Conservation (phyloP, 495 filamentous ascomycete genomes). For the Pyrenula aspistea region DNA sequence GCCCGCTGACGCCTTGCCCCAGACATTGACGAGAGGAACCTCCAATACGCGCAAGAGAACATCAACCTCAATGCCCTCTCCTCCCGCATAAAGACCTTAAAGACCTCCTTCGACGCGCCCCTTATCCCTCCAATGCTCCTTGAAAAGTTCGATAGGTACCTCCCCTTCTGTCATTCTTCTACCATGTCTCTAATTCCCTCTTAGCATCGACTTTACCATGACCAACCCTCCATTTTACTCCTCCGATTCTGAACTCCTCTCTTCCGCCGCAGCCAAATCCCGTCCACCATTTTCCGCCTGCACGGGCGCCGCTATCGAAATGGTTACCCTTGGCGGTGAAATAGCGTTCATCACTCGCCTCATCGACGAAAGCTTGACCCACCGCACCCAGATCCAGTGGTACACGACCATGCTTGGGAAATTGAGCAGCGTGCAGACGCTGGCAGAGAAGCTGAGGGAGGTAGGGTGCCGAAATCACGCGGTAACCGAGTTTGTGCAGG, state of each 20-base stretch:
- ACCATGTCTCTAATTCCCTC: conserved; percentile 3
- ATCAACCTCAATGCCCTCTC: conserved; percentile 50
- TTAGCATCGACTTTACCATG: conserved; percentile 76
- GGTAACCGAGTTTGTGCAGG: conserved; percentile 69
- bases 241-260: conserved; percentile 54
- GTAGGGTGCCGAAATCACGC: conserved; percentile 65
- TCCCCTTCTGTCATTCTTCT: neutral
- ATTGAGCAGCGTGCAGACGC: conserved; percentile 49
- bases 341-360: conserved; percentile 66
- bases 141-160: conserved; percentile 22
- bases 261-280: conserved; percentile 51
- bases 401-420: conserved; percentile 91
- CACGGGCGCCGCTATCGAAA: conserved; percentile 72
- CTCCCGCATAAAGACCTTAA: conserved; percentile 50
- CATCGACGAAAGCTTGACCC: conserved; percentile 54
- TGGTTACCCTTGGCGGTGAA: conserved; percentile 81
- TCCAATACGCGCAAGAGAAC: conserved; percentile 53
- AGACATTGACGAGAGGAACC: conserved; percentile 69
- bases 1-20: neutral
- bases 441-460: conserved; percentile 50
- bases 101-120: conserved; percentile 32
- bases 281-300: conserved; percentile 63
- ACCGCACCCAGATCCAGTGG: conserved; percentile 59
- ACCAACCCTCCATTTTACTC: conserved; percentile 92
- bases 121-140: conserved; percentile 40